Evolutionary conservation across 495 filamentous ascomycete genomes (phyloP), one percentile per base, ranked within the genome.

Genomic region (Penicillium daleae): DNA sequence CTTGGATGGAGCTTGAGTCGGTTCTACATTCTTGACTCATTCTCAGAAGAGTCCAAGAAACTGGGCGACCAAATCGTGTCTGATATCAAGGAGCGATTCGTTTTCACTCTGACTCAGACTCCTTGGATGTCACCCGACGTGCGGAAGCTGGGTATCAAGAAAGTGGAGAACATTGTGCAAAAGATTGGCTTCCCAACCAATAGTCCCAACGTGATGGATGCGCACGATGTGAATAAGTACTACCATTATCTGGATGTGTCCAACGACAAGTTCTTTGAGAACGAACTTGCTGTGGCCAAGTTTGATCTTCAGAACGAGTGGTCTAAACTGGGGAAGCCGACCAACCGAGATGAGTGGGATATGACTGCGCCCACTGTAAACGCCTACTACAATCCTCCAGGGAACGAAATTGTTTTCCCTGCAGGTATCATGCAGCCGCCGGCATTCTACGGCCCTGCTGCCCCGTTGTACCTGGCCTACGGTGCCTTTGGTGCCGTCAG

Each of bases 381-480:
- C 63, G 86, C 86, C 21, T 89, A 88, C 69, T 90, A 89, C 71
- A 85, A 85, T 62, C 83, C 83, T 13, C 76, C 82, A 6, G 80
- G 83, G 15, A 91, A 91, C 63, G 83, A 87, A 65, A 90, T 91
- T 53, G 85, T 88, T 19, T 90, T 92, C 76, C 87, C 85, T 10
- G 89, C 89, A 1, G 89, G 87, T 4, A 90, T 91, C 53, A 89
- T 90, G 85, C 88, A 91, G 66, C 82, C 85, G 5, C 88, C 89
- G 10, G 76, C 86, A 27, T 92, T 91, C 70, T 83, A 82, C 49
- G 83, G 87, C 48, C 73, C 82, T 0, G 76, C 81, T 32, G 78
- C 90, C 2, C 90, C 90, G 0, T 67, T 82, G 42, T 92, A 91
- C 62, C 70, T 90, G 24, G 82, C 83, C 32, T 92, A 91, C 66